phyloP scores from a whole-genome alignment of 805 yeast species.

The Ogataea corticis region DNA sequence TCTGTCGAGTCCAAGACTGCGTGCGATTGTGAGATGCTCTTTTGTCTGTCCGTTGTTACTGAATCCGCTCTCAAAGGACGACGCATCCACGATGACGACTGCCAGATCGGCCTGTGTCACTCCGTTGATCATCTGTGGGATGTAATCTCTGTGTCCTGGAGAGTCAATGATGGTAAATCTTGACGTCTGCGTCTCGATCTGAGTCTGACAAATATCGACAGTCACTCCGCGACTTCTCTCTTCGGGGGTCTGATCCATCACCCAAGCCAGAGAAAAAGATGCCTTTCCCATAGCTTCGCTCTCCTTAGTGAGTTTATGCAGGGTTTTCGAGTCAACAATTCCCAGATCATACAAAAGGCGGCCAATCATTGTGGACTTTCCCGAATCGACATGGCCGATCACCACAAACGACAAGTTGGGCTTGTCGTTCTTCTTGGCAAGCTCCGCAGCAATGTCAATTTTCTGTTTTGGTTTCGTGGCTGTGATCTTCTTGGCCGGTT shows the following conservation, averaged over 20 bases:
- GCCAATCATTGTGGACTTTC: conserved; percentile 81
- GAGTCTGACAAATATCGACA: conserved; percentile 70
- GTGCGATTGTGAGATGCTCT: conserved; percentile 72
- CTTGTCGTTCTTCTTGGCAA: conserved; percentile 39
- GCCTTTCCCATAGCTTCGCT: conserved; percentile 69
- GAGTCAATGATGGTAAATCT: conserved; percentile 77
- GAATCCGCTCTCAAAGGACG: conserved; percentile 74
- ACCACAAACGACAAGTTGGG: conserved; percentile 73
- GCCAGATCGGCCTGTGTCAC: conserved; percentile 79
- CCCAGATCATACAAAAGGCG: conserved; percentile 66
- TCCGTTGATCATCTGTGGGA: conserved; percentile 85
- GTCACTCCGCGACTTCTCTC: conserved; percentile 79
- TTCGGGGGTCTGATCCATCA: conserved; percentile 77
- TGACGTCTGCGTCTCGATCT: conserved; percentile 55
- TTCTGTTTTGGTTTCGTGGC: conserved; percentile 44
- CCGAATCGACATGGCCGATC: conserved; percentile 86
- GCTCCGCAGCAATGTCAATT: conserved; percentile 43
- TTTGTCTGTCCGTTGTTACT: conserved; percentile 70
- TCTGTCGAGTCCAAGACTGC: conserved; percentile 62
- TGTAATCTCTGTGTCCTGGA: conserved; percentile 81
- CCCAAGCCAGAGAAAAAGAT: conserved; percentile 84
- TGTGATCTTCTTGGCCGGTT: conserved; percentile 19
- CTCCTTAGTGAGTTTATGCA: conserved; percentile 63
- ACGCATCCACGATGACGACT: conserved; percentile 68
- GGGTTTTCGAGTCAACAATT: conserved; percentile 62